Conservation (phyloP, 768 basidiomycete species). For the Arthromyces matolae region DNA sequence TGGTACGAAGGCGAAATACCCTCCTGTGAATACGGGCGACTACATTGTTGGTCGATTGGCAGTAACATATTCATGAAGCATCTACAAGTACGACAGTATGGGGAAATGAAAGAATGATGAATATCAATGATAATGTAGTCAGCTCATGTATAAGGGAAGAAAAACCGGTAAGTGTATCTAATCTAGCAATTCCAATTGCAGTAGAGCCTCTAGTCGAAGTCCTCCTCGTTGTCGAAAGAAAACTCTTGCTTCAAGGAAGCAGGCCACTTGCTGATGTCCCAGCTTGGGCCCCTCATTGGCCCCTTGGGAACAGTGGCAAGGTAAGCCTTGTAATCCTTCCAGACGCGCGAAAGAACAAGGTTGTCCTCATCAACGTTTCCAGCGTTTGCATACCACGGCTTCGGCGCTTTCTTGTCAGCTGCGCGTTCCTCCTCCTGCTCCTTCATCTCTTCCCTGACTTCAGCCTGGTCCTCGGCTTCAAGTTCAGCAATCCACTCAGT, state of each 20-base stretch:
- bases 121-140: too few relatives aligned
- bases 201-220: background rate
- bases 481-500: slow-evolving; percentile 28
- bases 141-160: too few relatives aligned
- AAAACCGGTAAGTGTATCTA: too few relatives aligned
- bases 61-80: slow-evolving; percentile 47
- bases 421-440: slow-evolving; percentile 18
- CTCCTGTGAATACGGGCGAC: slow-evolving; percentile 65
- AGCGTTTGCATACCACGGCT: slow-evolving; percentile 26
- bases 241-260: slow-evolving; percentile 27
- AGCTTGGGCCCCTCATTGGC: slow-evolving; percentile 28
- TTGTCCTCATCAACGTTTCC: slow-evolving; percentile 24
- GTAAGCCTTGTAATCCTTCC: slow-evolving; percentile 38
- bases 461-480: slow-evolving; percentile 19
- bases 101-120: too few relatives aligned
- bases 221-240: slow-evolving; percentile 18
- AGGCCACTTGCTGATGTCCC: slow-evolving; percentile 37
- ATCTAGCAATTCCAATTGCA: too few relatives aligned
- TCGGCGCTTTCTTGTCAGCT: slow-evolving; percentile 10
- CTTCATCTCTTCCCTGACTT: slow-evolving; percentile 17
- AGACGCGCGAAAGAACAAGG: slow-evolving; percentile 26
- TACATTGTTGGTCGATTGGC: slow-evolving; percentile 74
- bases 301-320: slow-evolving; percentile 19
- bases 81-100: background rate
- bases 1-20: slow-evolving; percentile 56